Base-by-base conservation (phyloP, 805 yeast species). In the Yamadazyma olivae region DNA sequence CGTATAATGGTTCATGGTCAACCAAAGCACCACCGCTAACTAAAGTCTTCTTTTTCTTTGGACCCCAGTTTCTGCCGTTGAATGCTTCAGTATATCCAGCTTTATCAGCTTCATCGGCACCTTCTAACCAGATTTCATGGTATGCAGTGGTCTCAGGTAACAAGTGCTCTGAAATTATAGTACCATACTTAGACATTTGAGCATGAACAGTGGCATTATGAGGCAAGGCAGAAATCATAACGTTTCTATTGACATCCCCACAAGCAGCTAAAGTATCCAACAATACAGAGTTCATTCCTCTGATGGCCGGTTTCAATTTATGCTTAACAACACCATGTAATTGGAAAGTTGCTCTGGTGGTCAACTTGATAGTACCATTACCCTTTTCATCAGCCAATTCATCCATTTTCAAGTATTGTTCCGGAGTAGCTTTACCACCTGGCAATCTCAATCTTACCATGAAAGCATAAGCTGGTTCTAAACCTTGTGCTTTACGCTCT, bases 181-280 rank as follows among this genome's bases (percentile, higher is more conserved):
- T 56, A 21, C 91, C 87, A 32, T 75, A 63, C 9, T 71, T 67
- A 27, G 81, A 74, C 46, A 91, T 74, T 64, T 90, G 90, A 21
- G 66, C 62, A 58, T 91, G 97, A 35, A 91, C 74, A 54, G 80
- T 79, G 34, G 89, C 85, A 56, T 88, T 88, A 20, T 75, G 75
- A 13, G 97, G 97, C 21, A 87, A 70, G n/a, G 96, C 95, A 40
- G 91, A 77, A 36, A 85, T 75, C 81, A 90, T 91, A 29, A 91
- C 96, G 57, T 91, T 91, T 76, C 98, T 83, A 68, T 87, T 86
- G 29, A 91, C 98, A 69, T 91, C 98, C 71, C 98, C 98, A 73
- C 97, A 91, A 1, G 98, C 98, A 41, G 95, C 98, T 41, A 91
- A 75, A 6, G 97, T 90, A 57, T 93, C 98, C 83, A 91, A 75